Evolutionary conservation across 208 protist species (phyloP), one percentile per base, ranked within the genome.

Genomic region (Strigomonas oncopelti): DNA sequence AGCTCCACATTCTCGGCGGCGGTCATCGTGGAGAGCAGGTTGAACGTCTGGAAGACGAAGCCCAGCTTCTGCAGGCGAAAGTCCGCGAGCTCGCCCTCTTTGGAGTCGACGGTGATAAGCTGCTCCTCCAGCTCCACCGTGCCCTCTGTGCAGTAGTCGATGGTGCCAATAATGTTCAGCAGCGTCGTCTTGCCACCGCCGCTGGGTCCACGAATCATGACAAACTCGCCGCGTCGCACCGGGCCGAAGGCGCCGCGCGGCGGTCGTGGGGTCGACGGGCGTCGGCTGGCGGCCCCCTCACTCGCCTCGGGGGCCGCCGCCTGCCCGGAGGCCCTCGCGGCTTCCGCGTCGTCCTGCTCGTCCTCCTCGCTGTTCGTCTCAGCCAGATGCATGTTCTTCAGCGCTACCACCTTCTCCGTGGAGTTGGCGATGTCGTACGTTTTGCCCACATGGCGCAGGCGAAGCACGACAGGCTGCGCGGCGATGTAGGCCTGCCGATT

Each of bases 41-140:
- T 99, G 69, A 99, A 99, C 0, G 96, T 99, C 77, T 99, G 97
- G 65, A 99, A 99, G 0, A 99, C 97, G 77, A 99, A 99, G 8
- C 96, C 92, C 36, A 99, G 91, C 24, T 86, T 94, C 28, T 76
- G 69, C 7, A 99, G 82, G 20, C 97, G 88, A n/a, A 98, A 77
- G 61, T 93, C 81, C 4, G 97, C 74, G 31, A 99, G 72, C 22
- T 80, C 78, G 31, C 31, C 70, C 66, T 98, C 96, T 8, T 61
- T 75, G 0, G 89, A 94, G 16, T 83, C 68, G 8, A 59, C 28
- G 61, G 78, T 74, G 14, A 98, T 90, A 5, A 57, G 29, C 16
- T 77, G 69, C n/a, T 80, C 92, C 34, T 97, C 77, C 56, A 98
- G 61, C 69, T 97, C 88, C 20, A 96, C 69, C 0, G 68, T 81